phyloP scores from a whole-genome alignment of 164 flowering plant genomes.

The Magnolia sinica region DNA sequence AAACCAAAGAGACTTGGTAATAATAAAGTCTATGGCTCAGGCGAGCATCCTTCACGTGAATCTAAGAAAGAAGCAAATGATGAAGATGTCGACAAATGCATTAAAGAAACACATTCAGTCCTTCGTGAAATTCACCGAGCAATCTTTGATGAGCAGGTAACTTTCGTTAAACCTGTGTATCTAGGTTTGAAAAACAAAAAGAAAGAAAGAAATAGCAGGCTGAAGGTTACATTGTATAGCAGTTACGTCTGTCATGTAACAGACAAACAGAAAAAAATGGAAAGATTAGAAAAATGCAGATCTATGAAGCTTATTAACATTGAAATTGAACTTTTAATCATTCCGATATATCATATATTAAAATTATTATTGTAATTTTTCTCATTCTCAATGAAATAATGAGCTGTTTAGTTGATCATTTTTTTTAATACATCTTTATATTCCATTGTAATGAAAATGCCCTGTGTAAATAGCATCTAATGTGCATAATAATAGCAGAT shows the following conservation, averaged over 20 bases:
- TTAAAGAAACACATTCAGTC: constrained; percentile 52
- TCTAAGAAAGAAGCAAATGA: constrained; percentile 47
- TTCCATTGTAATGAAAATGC: background rate
- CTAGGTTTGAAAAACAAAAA: background rate
- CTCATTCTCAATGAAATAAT: no score
- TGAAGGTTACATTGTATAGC: constrained; percentile 1
- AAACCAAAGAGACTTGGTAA: constrained; percentile 20
- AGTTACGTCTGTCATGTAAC: background rate
- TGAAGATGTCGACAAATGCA: constrained; percentile 40
- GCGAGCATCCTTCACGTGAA: constrained; percentile 24
- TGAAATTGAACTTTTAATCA: no score
- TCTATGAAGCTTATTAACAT: no score
- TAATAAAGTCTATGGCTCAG: constrained; percentile 14
- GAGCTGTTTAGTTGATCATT: background rate
- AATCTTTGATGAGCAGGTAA: constrained; percentile 85
- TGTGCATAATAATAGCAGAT: background rate
- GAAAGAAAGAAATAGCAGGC: background rate
- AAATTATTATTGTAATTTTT: no score
- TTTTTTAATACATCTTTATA: no score
- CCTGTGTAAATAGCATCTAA: background rate
- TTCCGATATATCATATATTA: background rate
- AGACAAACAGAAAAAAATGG: background rate
- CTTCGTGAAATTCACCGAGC: constrained; percentile 80
- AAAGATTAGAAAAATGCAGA: no score
- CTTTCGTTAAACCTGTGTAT: background rate